A percentile compares a stretch with the other conserved stretches of the same genome.
Conservation (phyloP, 140 eudicot genomes). For the Ambrosia hybrid region DNA sequence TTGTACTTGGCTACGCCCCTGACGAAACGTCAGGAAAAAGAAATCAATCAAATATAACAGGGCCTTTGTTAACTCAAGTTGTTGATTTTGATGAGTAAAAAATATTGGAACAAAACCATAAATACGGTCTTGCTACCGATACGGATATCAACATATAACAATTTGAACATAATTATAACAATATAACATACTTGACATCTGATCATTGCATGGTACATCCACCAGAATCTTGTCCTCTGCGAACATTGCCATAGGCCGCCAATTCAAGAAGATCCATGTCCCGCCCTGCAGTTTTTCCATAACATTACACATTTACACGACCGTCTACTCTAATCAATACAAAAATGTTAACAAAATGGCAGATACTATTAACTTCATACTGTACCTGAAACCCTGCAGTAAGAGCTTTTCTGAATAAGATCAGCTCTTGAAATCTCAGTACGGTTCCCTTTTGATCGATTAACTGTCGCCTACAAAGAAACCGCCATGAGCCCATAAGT, state of each 20-base stretch:
- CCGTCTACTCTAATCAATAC: background rate
- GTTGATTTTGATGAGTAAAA: slow-evolving; percentile 17
- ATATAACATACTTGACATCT: slow-evolving; percentile 4
- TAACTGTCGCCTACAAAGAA: slow-evolving; percentile 66
- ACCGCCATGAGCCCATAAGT: slow-evolving; percentile 5
- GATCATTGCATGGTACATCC: slow-evolving; percentile 77
- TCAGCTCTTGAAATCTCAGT: slow-evolving; percentile 75
- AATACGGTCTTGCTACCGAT: slow-evolving; percentile 4
- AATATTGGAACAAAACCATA: background rate
- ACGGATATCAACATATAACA: slow-evolving; percentile 25
- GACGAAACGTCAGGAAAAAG: too few relatives aligned
- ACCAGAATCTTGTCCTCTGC: slow-evolving; percentile 73
- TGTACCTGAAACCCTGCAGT: slow-evolving; percentile 85
- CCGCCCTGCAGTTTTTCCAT: slow-evolving; percentile 54
- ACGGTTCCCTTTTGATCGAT: slow-evolving; percentile 82
- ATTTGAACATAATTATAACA: slow-evolving; percentile 4
- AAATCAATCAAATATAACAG: background rate
- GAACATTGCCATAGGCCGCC: slow-evolving; percentile 92
- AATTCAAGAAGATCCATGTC: slow-evolving; percentile 97
- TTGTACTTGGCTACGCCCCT: too few relatives aligned
- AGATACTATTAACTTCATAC: slow-evolving; percentile 1
- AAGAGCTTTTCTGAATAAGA: slow-evolving; percentile 84
- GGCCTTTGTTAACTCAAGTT: slow-evolving; percentile 15
- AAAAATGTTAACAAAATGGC: background rate
- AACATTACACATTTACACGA: background rate